Conservation (phyloP, 2,329 filamentous ascomycete genomes). For the Pyrenophora graminea region DNA sequence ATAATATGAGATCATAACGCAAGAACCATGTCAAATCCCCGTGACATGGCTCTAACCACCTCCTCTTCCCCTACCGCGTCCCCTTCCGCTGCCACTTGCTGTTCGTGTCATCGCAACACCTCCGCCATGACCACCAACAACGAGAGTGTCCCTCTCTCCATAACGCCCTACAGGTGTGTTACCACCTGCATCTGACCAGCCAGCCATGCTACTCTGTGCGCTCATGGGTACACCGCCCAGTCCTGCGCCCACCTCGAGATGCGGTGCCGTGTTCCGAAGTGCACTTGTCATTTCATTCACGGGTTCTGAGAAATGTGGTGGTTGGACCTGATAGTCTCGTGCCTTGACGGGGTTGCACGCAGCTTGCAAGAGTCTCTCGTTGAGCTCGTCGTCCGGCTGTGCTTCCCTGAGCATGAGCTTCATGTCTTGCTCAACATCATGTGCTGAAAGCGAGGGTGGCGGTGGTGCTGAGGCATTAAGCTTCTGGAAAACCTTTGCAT, state of each 20-base stretch:
- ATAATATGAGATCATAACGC: slow-evolving; percentile 13
- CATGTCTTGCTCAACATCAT: slow-evolving; percentile 56
- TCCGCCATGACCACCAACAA: slow-evolving; percentile 30
- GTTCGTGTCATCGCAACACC: slow-evolving; percentile 44
- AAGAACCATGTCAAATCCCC: not conserved
- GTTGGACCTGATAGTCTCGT: slow-evolving; percentile 42
- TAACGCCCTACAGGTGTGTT: slow-evolving; percentile 44
- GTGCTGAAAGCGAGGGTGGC: slow-evolving; percentile 48
- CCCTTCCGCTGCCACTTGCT: slow-evolving; percentile 44
- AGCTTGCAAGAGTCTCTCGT: slow-evolving; percentile 45
- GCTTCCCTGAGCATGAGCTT: slow-evolving; percentile 52
- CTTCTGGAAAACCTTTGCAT: slow-evolving; percentile 52
- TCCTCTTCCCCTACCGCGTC: slow-evolving; percentile 35
- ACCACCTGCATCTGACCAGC: slow-evolving; percentile 42
- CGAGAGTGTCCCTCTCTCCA: slow-evolving; percentile 29
- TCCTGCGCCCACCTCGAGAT: slow-evolving; percentile 36
- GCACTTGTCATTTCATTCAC: slow-evolving; percentile 41
- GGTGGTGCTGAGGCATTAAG: slow-evolving; percentile 55
- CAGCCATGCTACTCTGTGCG: slow-evolving; percentile 44
- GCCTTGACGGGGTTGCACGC: slow-evolving; percentile 41
- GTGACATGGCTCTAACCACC: slow-evolving; percentile 3
- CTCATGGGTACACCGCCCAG: slow-evolving; percentile 48
- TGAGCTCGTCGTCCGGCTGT: slow-evolving; percentile 45
- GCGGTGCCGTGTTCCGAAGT: slow-evolving; percentile 36
- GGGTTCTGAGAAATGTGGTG: slow-evolving; percentile 37